These are phyloP conservation scores for Alternaria rosae DNA, from an alignment of 2,329 filamentous ascomycete genomes.

Conservation along the genomic window DNA sequence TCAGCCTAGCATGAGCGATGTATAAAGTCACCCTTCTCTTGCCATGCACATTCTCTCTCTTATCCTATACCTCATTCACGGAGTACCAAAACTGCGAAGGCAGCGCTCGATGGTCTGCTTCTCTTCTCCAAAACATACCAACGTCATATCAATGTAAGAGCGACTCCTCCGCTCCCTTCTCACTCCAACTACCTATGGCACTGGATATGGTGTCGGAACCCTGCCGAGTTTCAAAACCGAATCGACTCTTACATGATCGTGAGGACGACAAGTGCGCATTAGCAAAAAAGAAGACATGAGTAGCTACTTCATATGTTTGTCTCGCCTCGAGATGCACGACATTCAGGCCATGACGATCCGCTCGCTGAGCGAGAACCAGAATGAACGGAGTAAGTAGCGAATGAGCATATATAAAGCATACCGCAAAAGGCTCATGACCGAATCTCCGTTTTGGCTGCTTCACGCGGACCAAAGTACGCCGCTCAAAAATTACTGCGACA, in stretches of 20 bases:
- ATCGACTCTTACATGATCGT: no score
- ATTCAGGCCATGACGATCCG: accelerated
- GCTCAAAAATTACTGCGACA: background rate
- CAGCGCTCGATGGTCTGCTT: background rate
- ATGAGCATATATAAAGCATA: no score
- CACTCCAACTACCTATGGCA: no score
- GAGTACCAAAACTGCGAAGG: no score
- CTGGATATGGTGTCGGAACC: no score
- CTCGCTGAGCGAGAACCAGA: background rate
- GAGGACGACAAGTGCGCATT: background rate
- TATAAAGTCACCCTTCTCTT: background rate
- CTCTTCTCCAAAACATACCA: background rate
- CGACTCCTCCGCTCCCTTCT: background rate
- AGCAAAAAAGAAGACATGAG: background rate
- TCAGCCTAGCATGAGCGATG: background rate
- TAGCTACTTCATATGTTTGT: background rate
- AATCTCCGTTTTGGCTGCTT: background rate
- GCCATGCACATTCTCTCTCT: background rate
- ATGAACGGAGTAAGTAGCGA: background rate
- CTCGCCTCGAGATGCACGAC: accelerated
- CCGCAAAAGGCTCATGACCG: no score
- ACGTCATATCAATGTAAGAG: background rate
- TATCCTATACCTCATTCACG: background rate
- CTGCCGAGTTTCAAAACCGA: no score
- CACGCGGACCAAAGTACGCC: background rate